Evolutionary conservation across 371 early-diverging fungal genomes (phyloP).

Genomic region (Parasitella parasitica): DNA sequence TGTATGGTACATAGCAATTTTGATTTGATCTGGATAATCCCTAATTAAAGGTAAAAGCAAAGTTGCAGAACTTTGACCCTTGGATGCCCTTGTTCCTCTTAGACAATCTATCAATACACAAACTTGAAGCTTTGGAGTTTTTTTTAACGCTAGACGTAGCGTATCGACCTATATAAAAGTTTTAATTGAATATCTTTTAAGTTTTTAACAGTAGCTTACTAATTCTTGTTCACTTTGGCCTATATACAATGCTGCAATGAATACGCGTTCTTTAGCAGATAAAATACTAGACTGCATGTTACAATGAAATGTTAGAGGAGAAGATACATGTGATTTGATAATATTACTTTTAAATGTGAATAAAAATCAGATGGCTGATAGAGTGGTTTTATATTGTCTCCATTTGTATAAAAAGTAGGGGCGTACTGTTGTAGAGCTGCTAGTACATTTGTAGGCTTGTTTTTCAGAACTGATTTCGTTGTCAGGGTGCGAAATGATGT

Average conservation of each 20-base stretch:
- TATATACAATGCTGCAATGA: slow-evolving; percentile 86
- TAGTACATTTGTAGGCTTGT: slow-evolving; percentile 1
- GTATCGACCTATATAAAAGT: slow-evolving; percentile 53
- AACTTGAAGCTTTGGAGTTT: slow-evolving; percentile 57
- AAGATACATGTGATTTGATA: neutral
- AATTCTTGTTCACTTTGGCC: slow-evolving; percentile 82
- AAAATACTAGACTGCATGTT: slow-evolving; percentile 54
- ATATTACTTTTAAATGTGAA: slow-evolving; percentile 32
- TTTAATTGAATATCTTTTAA: neutral
- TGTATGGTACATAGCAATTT: slow-evolving; percentile 80
- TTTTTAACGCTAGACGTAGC: slow-evolving; percentile 56
- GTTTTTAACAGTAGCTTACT: slow-evolving; percentile 33
- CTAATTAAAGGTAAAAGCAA: slow-evolving; percentile 67
- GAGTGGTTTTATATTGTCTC: slow-evolving; percentile 38
- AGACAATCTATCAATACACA: slow-evolving; percentile 83
- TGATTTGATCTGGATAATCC: slow-evolving; percentile 67
- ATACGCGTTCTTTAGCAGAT: slow-evolving; percentile 72
- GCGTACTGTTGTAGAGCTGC: slow-evolving; percentile 24
- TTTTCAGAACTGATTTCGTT: neutral
- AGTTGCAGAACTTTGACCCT: slow-evolving; percentile 65
- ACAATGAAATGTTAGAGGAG: neutral
- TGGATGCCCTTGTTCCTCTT: slow-evolving; percentile 77
- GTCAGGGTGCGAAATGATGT: slow-evolving; percentile 9
- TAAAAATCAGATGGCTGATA: slow-evolving; percentile 53
- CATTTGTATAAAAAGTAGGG: slow-evolving; percentile 30